Conservation (phyloP, 805 yeast species). For the Yamadazyma sp. region DNA sequence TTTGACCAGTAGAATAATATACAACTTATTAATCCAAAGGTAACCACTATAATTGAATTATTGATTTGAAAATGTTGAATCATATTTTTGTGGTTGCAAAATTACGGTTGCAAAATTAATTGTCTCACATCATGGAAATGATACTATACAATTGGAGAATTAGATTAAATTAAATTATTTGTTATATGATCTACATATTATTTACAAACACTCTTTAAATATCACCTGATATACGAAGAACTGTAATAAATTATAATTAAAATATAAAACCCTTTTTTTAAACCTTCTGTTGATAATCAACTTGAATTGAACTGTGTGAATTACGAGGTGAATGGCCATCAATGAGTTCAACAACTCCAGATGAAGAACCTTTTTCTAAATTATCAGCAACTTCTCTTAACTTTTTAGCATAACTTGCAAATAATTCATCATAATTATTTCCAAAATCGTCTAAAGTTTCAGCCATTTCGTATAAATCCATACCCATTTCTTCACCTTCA, state of each 20-base stretch:
- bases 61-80: neutral
- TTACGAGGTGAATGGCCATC: constrained; percentile 15
- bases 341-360: constrained; percentile 15
- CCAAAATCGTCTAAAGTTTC: constrained; percentile 42
- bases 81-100: constrained; percentile 5
- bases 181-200: no score
- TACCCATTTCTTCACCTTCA: constrained; percentile 50
- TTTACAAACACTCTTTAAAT: no score
- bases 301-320: constrained; percentile 12
- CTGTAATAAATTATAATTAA: no score
- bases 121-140: no score
- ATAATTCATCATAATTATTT: constrained; percentile 28
- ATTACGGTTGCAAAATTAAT: no score
- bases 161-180: no score
- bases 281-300: constrained; percentile 11
- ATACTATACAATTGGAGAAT: no score
- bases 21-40: constrained; percentile 1
- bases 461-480: constrained; percentile 51
- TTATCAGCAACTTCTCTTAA: constrained; percentile 17
- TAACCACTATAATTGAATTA: neutral
- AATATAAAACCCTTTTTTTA: no score
- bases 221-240: no score
- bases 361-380: constrained; percentile 10
- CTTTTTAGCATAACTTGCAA: constrained; percentile 18
- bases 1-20: constrained; percentile 2